These are phyloP conservation scores for Aleurites moluccanus DNA, from an alignment of 441 rosid species.

Conservation along the genomic window DNA sequence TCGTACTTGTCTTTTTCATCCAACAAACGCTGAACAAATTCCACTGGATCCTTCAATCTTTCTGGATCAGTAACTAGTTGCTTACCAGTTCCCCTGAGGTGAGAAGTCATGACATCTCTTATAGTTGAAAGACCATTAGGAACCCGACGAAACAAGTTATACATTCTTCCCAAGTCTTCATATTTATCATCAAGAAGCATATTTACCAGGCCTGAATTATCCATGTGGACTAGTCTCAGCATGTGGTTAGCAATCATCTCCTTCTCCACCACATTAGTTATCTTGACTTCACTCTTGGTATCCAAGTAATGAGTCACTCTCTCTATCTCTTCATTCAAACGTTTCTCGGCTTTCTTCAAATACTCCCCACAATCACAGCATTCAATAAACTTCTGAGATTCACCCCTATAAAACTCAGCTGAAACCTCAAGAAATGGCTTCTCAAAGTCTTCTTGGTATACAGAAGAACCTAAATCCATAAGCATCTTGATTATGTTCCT, in stretches of 20 bases:
- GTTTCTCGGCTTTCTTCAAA: constrained; percentile 83
- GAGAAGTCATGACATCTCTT: constrained; percentile 87
- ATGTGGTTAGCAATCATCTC: constrained; percentile 98
- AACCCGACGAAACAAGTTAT: constrained; percentile 81
- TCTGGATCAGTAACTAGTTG: constrained; percentile 92
- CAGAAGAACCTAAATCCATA: constrained; percentile 86
- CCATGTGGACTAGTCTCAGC: constrained; percentile 94
- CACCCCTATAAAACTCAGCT: constrained; percentile 82
- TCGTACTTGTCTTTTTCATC: constrained; percentile 90
- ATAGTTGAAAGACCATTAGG: constrained; percentile 72
- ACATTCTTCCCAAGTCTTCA: constrained; percentile 91
- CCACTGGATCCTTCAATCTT: constrained; percentile 91
- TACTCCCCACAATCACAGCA: constrained; percentile 93
- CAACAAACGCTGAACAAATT: constrained; percentile 86
- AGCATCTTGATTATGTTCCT: constrained; percentile 87
- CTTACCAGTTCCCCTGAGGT: constrained; percentile 91
- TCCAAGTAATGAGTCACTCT: constrained; percentile 92
- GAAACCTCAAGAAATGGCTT: constrained; percentile 88
- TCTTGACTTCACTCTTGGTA: constrained; percentile 79
- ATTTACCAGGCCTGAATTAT: constrained; percentile 87
- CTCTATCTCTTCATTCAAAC: constrained; percentile 86
- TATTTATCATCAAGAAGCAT: constrained; percentile 91
- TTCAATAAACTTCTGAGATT: constrained; percentile 88
- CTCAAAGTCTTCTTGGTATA: constrained; percentile 96
- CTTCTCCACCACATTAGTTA: constrained; percentile 88